Conservation (phyloP, 78 protist genomes). For the Dictyostelium capitatum region DNA sequence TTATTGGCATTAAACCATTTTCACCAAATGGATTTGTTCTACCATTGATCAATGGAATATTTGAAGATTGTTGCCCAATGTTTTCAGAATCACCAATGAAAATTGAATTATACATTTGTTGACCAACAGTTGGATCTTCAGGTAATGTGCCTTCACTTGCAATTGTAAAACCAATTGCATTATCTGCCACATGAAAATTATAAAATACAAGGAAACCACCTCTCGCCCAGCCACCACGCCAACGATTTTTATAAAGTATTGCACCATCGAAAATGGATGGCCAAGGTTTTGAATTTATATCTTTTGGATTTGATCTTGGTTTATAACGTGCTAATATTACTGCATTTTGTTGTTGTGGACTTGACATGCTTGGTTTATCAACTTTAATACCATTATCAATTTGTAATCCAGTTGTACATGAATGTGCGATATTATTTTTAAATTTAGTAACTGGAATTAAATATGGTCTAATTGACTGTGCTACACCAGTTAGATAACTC, state of each 20-base stretch:
- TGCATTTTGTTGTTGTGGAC: constrained; percentile 17
- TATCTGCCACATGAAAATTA: constrained; percentile 35
- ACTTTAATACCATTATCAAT: constrained; percentile 31
- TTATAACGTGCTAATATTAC: constrained; percentile 2
- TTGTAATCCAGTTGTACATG: constrained; percentile 8
- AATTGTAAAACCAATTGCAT: constrained; percentile 67
- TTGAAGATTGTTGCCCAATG: not conserved
- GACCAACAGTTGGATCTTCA: not conserved
- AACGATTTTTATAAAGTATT: constrained; percentile 30
- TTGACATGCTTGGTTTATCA: not conserved
- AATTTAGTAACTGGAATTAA: not conserved
- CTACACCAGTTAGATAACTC: not conserved
- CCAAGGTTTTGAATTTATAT: not conserved
- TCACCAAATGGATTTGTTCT: constrained; percentile 74
- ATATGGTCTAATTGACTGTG: not conserved
- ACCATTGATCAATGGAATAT: not conserved
- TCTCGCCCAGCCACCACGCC: constrained; percentile 80
- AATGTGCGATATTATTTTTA: constrained; percentile 32
- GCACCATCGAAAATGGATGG: constrained; percentile 30
- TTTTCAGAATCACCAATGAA: constrained; percentile 58
- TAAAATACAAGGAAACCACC: constrained; percentile 28
- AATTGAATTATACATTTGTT: not conserved
- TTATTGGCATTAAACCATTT: constrained; percentile 39
- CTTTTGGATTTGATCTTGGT: constrained; percentile 28
- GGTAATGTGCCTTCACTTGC: constrained; percentile 49